Percentiles rank a stretch among this genome's conserved stretches.
Evolutionary conservation across 2,329 filamentous ascomycete species (phyloP).

Genomic region (Elsinoe arachidis): DNA sequence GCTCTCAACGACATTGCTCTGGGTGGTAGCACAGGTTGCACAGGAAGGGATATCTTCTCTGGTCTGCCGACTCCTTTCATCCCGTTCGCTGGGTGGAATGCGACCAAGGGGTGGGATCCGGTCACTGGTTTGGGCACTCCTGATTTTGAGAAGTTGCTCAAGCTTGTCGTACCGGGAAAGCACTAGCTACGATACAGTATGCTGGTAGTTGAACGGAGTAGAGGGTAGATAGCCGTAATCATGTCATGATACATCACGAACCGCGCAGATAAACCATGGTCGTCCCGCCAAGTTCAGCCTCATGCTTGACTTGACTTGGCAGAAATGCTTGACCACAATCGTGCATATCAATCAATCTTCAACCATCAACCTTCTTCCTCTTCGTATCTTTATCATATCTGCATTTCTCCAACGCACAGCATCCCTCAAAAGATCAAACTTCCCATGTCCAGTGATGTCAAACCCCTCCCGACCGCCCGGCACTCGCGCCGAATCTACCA

Average conservation of each 20-base stretch:
- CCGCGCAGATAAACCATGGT: not conserved
- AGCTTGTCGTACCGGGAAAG: conserved; percentile 9
- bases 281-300: not conserved
- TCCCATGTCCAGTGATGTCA: not conserved
- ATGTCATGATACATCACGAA: not conserved
- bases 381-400: not conserved
- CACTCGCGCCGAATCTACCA: not conserved
- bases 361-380: not conserved
- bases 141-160: conserved; percentile 17
- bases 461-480: not conserved
- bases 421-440: not conserved
- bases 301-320: not conserved
- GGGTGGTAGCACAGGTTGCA: conserved; percentile 33
- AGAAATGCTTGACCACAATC: not conserved
- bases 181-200: not conserved
- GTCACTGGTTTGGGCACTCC: conserved; percentile 28
- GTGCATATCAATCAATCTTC: not conserved
- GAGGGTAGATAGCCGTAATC: not conserved
- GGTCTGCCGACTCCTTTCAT: conserved; percentile 18
- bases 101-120: conserved; percentile 26
- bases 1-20: conserved; percentile 42
- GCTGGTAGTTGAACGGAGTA: not conserved
- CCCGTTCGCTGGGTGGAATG: conserved; percentile 22
- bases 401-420: not conserved
- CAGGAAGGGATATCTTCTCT: conserved; percentile 23